Base-by-base conservation (phyloP, 495 filamentous ascomycete species). In the Achaetomiella virescens region DNA sequence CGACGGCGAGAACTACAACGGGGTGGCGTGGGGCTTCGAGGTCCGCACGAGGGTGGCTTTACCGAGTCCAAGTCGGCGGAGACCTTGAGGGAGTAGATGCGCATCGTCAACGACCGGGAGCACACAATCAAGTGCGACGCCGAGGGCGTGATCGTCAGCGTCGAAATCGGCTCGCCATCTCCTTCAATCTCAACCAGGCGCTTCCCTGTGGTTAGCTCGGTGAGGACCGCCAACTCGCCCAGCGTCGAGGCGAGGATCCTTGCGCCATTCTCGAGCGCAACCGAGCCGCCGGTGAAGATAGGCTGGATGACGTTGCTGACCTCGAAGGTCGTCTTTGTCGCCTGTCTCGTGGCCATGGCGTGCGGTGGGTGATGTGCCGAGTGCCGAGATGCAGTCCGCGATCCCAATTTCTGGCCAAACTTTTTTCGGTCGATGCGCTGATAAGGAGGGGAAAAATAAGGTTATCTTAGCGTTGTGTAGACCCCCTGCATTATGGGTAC, bases 51-150 rank as follows among this genome's bases (percentile, higher is more conserved):
- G 81, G 50, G 84, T 78, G 9, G 84, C 70, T 44, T 84, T 81
- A 95, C 76, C 38, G 67, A 65, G 56, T 75, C 76, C 48, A 66
- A 66, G 29, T 76, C 76, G 54, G 79, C 78, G 31, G 80, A 81
- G 18, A 75, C 73, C 14, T 80, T 75, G 22, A 99, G 78, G 31
- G 84, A 68, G 75, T 91, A 97, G 58, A 96, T 90, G 57, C 87
- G 87, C 91, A 97, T 93, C 17, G 89, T 90, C 61, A 97, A 78
- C 2, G 91, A 97, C 37, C 93, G 84, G 4, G 93, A 97, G 74
- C 92, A 97, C 64, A 90, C 73, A 58, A 96, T 82, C 42, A 96
- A 78, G 70, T 96, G 89, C 11, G 89, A 91, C 14, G 82, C 90
- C 38, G 87, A 87, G 2, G 91, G 90, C 2, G 95, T 91, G 47